Conservation (phyloP, 495 filamentous ascomycete species). For the Talaromyces adpressus region DNA sequence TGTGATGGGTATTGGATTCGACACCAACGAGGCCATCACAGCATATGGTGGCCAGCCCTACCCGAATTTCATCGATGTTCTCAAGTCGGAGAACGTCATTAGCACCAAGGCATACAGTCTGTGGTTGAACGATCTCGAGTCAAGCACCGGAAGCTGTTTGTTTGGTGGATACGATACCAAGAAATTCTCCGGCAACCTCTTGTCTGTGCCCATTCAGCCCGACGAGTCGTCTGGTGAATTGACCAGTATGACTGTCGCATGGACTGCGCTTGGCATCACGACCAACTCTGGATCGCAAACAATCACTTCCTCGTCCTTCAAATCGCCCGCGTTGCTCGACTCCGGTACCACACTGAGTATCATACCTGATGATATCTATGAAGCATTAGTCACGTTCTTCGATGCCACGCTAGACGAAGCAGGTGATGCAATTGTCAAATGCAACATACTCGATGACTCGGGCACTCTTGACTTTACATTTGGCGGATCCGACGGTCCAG, state of each 20-base stretch:
- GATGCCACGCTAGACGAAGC: conserved; percentile 48
- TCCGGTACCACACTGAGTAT: conserved; percentile 71
- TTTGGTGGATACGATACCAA: conserved; percentile 71
- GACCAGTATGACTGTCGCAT: conserved; percentile 58
- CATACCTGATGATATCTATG: conserved; percentile 55
- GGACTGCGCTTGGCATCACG: conserved; percentile 38
- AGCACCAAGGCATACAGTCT: conserved; percentile 62
- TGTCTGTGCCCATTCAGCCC: conserved; percentile 8
- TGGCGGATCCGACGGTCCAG: conserved; percentile 27
- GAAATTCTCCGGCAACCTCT: conserved; percentile 46
- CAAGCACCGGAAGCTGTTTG: conserved; percentile 59
- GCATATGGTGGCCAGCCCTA: conserved; percentile 50
- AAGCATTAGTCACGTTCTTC: conserved; percentile 47
- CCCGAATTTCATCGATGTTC: conserved; percentile 55
- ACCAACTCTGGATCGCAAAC: conserved; percentile 14
- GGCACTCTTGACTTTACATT: conserved; percentile 53
- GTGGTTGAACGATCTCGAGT: conserved; percentile 70
- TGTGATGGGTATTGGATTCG: conserved; percentile 71
- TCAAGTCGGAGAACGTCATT: conserved; percentile 55
- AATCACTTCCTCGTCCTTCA: conserved; percentile 45
- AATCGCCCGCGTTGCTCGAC: conserved; percentile 63
- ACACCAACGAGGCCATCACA: conserved; percentile 61
- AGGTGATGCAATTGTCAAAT: conserved; percentile 48
- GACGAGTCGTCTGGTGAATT: conserved; percentile 23
- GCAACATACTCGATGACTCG: conserved; percentile 55